These are phyloP conservation scores for Fusarium sp. DNA, from an alignment of 2,329 filamentous ascomycete genomes.

Conservation along the genomic window DNA sequence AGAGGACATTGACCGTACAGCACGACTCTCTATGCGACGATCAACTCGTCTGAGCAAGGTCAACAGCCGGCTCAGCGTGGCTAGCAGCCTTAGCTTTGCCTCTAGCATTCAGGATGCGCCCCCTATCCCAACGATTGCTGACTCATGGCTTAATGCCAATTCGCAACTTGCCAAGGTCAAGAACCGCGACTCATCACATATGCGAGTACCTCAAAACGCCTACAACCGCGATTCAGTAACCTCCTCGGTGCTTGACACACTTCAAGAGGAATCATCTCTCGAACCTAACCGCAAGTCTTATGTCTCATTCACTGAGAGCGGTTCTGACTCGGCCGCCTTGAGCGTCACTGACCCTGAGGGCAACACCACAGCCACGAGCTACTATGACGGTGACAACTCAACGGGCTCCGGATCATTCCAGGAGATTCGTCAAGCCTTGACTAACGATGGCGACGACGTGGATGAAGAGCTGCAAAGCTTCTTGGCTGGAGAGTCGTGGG, in stretches of 20 bases:
- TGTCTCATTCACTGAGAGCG: slow-evolving; percentile 86
- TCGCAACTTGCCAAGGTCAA: slow-evolving; percentile 58
- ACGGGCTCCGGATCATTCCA: slow-evolving; percentile 82
- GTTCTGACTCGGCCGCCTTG: slow-evolving; percentile 78
- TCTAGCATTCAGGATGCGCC: slow-evolving; percentile 94
- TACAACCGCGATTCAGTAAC: slow-evolving; percentile 88
- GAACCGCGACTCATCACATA: slow-evolving; percentile 67
- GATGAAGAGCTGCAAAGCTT: slow-evolving; percentile 93
- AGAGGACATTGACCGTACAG: slow-evolving; percentile 95
- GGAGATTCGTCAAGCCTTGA: slow-evolving; percentile 87
- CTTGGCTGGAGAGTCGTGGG: slow-evolving; percentile 92
- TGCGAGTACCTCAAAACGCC: slow-evolving; percentile 53
- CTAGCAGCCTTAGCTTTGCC: slow-evolving; percentile 92
- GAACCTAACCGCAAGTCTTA: slow-evolving; percentile 96
- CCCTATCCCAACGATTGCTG: slow-evolving; percentile 94
- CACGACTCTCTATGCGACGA: slow-evolving; percentile 90
- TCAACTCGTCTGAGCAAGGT: slow-evolving; percentile 93
- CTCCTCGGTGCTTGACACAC: slow-evolving; percentile 88
- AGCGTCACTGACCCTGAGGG: slow-evolving; percentile 85
- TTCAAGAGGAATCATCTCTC: slow-evolving; percentile 89
- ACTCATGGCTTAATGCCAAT: slow-evolving; percentile 82
- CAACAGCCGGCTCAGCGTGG: slow-evolving; percentile 92
- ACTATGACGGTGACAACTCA: slow-evolving; percentile 85
- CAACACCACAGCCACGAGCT: slow-evolving; percentile 79
- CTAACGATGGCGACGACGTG: slow-evolving; percentile 91